Evolutionary conservation across 371 early-diverging fungal genomes (phyloP), one percentile per base, ranked within the genome.

Genomic region (Chytridium lagenaria): DNA sequence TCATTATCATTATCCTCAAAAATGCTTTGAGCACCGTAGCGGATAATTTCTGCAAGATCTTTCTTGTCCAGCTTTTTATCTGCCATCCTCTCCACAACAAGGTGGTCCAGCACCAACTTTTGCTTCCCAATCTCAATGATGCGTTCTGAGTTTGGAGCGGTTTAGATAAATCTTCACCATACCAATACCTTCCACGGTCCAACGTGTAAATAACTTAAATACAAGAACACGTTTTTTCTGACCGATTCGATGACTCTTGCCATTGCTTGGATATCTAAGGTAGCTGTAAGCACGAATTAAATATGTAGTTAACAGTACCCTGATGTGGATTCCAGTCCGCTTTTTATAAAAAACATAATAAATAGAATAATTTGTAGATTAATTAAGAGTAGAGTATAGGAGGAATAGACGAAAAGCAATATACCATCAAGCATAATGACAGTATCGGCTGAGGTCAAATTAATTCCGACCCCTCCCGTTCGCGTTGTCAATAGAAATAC

Each of bases 401-500:
- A n/a, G n/a, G n/a, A n/a, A n/a, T n/a, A n/a, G n/a, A n/a, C n/a
- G n/a, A n/a, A n/a, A n/a, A n/a, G n/a, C 10, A 23, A 26, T 26
- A 97, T 96, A 69, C 79, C 78, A 76, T 98, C 98, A 80, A 92
- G 96, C 52, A 98, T 91, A 61, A 99, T 92, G 30, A 98, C 91
- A 0, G 95, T 95, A 72, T 98, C 95, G 0, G 99, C 99, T 0
- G 95, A 87, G 0, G 96, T 92, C 71, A 98, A 79, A 74, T 98
- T 98, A 59, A 98, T 92, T 19, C 99, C 99, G 0, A 94, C 90
- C 44, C 98, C 98, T 64, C 98, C 98, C 26, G 99, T 95, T 68
- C 99, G 90, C 0, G 99, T 99, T 22, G 94, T 94, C 38, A 99
- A 80, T 61, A 99, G 83, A 78, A 99, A 99, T 26, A 98, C 92